These are phyloP conservation scores for Paramecium bursaria DNA, from an alignment of 73 alveolate genomes.

Conservation along the genomic window DNA sequence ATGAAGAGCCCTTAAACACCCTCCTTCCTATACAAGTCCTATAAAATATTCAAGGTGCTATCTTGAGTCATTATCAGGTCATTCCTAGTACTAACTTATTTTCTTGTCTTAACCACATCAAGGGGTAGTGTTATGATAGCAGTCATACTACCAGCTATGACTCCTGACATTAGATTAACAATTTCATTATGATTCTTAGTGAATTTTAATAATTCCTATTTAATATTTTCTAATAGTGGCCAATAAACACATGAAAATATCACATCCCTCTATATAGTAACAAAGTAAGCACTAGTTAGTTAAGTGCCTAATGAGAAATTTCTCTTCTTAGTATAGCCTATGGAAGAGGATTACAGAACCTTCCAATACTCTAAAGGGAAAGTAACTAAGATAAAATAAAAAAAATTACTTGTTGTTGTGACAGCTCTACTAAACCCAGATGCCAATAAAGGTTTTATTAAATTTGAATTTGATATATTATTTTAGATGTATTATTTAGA, in stretches of 20 bases:
- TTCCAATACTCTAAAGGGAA: slow-evolving; percentile 70
- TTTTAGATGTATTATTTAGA: slow-evolving; percentile 40
- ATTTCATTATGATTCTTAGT: neutral
- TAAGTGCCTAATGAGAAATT: slow-evolving; percentile 54
- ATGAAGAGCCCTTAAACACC: slow-evolving; percentile 26
- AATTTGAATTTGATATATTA: slow-evolving; percentile 8
- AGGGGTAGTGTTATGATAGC: slow-evolving; percentile 65
- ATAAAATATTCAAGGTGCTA: slow-evolving; percentile 17
- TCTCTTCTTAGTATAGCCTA: slow-evolving; percentile 54
- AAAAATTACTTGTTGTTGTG: slow-evolving; percentile 60
- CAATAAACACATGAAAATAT: slow-evolving; percentile 67
- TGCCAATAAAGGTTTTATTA: slow-evolving; percentile 60
- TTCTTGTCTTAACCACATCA: slow-evolving; percentile 67
- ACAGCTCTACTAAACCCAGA: slow-evolving; percentile 54
- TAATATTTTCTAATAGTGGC: slow-evolving; percentile 64
- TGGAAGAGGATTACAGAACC: slow-evolving; percentile 44
- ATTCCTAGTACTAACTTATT: slow-evolving; percentile 56
- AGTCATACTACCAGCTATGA: slow-evolving; percentile 63
- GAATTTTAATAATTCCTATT: neutral
- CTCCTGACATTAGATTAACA: slow-evolving; percentile 41
- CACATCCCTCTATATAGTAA: slow-evolving; percentile 64
- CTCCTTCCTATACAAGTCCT: neutral
- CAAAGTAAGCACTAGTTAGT: slow-evolving; percentile 55
- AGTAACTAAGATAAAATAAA: slow-evolving; percentile 45
- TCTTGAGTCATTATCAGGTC: neutral